These are phyloP conservation scores for Margaritispora aquatica DNA, from an alignment of 495 filamentous ascomycete genomes.

Conservation along the genomic window DNA sequence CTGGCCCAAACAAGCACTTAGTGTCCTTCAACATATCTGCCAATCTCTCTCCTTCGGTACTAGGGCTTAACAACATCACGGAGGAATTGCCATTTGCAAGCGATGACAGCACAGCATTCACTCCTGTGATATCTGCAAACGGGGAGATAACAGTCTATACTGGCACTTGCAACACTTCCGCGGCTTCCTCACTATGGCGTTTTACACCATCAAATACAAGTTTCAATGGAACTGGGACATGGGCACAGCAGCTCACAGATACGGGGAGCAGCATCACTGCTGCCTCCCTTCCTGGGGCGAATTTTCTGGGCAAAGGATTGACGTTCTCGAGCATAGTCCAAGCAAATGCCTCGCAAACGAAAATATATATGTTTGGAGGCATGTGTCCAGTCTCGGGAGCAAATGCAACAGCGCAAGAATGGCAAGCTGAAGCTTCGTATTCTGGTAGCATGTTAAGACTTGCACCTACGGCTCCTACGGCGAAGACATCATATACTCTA, in stretches of 20 bases:
- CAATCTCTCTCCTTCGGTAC: conserved; percentile 42
- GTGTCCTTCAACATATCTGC: conserved; percentile 58
- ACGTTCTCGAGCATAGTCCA: conserved; percentile 56
- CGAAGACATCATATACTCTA: conserved; percentile 7
- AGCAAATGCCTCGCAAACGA: conserved; percentile 35
- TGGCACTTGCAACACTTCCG: conserved; percentile 54
- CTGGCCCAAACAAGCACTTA: conserved; percentile 34
- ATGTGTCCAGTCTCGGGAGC: conserved; percentile 77
- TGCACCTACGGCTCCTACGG: conserved; percentile 27
- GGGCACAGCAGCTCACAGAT: conserved; percentile 32
- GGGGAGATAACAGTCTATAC: conserved; percentile 64
- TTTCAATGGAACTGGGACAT: conserved; percentile 48
- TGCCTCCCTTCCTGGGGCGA: conserved; percentile 41
- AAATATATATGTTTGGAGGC: conserved; percentile 76
- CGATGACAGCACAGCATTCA: conserved; percentile 33
- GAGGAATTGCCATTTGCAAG: conserved; percentile 58
- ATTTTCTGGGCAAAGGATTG: conserved; percentile 61
- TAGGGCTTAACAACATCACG: conserved; percentile 51
- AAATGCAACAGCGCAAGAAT: conserved; percentile 35
- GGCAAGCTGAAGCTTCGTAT: conserved; percentile 64
- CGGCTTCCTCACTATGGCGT: conserved; percentile 45
- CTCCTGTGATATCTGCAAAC: conserved; percentile 54
- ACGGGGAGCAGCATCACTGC: conserved; percentile 17
- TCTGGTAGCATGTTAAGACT: conserved; percentile 67
- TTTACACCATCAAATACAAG: conserved; percentile 35